These are phyloP conservation scores for Sarocladium brachiariae DNA, from an alignment of 2,329 filamentous ascomycete species.

Conservation along the genomic window DNA sequence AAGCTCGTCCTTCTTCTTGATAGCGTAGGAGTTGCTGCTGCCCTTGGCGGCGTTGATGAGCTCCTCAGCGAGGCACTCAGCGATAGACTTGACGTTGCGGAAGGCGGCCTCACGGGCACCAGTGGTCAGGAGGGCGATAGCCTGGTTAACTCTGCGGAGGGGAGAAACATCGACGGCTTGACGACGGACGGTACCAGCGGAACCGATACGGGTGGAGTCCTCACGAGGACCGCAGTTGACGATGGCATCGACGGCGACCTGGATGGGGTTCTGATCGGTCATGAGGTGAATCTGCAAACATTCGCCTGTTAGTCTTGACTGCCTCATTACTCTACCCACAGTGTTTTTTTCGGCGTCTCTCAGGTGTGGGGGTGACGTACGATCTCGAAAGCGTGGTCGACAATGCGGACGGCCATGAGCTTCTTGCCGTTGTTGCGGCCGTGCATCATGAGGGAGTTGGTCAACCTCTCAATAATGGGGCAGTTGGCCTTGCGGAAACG, in stretches of 20 bases:
- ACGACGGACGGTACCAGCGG: constrained; percentile 98
- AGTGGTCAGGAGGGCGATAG: constrained; percentile 97
- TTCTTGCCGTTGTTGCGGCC: constrained; percentile 99
- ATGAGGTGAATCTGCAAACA: constrained; percentile 88
- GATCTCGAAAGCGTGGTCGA: constrained; percentile 98
- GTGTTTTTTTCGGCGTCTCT: not conserved
- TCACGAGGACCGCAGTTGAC: constrained; percentile 99
- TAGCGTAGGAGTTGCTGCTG: constrained; percentile 99
- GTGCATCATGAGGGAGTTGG: constrained; percentile 99
- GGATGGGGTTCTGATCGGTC: constrained; percentile 99
- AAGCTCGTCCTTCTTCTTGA: constrained; percentile 99
- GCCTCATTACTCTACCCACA: not conserved
- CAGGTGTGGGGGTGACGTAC: constrained; percentile 52
- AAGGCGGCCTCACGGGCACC: constrained; percentile 98
- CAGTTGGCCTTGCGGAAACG: constrained; percentile 99
- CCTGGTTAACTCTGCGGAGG: constrained; percentile 99
- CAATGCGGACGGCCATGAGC: constrained; percentile 99
- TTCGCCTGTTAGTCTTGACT: constrained; percentile 22
- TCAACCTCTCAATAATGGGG: constrained; percentile 99
- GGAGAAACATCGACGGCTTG: constrained; percentile 99
- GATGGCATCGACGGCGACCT: constrained; percentile 98
- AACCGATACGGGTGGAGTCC: constrained; percentile 99
- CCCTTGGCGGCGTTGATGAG: constrained; percentile 99
- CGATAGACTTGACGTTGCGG: constrained; percentile 99
- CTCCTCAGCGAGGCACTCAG: constrained; percentile 99